A percentile compares a stretch with the other conserved stretches of the same genome.
phyloP scores from a whole-genome alignment of 768 basidiomycete species.

The Postia placenta region DNA sequence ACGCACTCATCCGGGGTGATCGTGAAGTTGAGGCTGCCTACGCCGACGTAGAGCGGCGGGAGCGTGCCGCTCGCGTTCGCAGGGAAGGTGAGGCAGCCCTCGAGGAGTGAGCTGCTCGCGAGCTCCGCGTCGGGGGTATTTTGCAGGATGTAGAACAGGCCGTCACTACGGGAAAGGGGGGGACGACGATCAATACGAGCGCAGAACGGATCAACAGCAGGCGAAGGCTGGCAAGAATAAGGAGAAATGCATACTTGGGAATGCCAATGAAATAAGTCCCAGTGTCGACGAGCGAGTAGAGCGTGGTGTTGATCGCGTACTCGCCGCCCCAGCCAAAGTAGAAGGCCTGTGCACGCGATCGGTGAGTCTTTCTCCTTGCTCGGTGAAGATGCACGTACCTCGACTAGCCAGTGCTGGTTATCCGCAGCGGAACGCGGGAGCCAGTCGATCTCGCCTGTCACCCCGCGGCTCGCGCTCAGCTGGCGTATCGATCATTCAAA shows the following conservation, averaged over 20 bases:
- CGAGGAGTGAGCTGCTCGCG: background rate
- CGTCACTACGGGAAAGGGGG: too few relatives aligned
- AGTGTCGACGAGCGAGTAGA: background rate
- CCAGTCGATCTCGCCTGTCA: conserved; percentile 4
- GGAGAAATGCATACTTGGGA: background rate
- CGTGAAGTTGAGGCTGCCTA: background rate
- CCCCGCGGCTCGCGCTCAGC: background rate
- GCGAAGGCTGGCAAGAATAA: too few relatives aligned
- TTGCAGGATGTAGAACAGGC: background rate
- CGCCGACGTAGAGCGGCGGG: background rate
- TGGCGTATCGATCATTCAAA: too few relatives aligned
- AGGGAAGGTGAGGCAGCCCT: background rate
- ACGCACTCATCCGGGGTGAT: too few relatives aligned
- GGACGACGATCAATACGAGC: too few relatives aligned
- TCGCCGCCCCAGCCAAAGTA: too few relatives aligned
- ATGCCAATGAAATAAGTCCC: background rate
- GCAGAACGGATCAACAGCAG: too few relatives aligned
- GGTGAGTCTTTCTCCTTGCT: too few relatives aligned
- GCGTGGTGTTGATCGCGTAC: background rate
- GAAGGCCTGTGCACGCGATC: too few relatives aligned
- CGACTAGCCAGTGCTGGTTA: background rate
- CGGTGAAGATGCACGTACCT: background rate
- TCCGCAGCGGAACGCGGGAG: background rate
- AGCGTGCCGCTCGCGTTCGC: background rate
- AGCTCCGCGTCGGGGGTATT: background rate